Conservation (phyloP, 495 filamentous ascomycete genomes). For the Penicillium waksmanii region DNA sequence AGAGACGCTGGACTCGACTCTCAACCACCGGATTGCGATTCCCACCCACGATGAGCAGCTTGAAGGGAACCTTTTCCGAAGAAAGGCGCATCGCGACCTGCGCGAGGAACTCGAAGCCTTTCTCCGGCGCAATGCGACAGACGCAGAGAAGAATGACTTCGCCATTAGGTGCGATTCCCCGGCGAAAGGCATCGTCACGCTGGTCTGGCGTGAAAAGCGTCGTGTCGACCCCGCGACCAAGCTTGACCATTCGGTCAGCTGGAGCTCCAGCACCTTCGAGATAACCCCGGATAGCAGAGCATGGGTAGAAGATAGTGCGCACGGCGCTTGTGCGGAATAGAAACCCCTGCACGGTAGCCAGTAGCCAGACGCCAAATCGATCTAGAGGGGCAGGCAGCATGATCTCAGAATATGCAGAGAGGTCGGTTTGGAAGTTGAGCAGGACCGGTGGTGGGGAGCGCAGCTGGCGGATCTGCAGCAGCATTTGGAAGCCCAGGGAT, state of each 20-base stretch:
- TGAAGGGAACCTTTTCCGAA: conserved; percentile 57
- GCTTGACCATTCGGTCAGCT: conserved; percentile 50
- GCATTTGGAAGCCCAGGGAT: conserved; percentile 65
- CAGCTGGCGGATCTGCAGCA: conserved; percentile 60
- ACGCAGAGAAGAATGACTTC: conserved; percentile 64
- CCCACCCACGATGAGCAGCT: conserved; percentile 63
- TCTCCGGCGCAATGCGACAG: conserved; percentile 64
- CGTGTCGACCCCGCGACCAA: conserved; percentile 65
- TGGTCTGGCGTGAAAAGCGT: conserved; percentile 54
- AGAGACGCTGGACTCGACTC: conserved; percentile 54
- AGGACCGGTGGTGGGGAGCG: conserved; percentile 55
- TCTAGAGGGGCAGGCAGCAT: conserved; percentile 61
- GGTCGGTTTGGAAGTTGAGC: conserved; percentile 68
- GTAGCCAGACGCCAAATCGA: conserved; percentile 55
- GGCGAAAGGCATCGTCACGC: conserved; percentile 49
- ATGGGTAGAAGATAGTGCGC: conserved; percentile 65
- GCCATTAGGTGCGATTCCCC: conserved; percentile 54
- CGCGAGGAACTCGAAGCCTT: conserved; percentile 66
- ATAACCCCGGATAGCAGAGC: conserved; percentile 57
- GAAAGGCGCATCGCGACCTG: conserved; percentile 51
- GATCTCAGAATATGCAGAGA: conserved; percentile 64
- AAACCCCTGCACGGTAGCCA: conserved; percentile 59
- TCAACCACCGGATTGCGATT: conserved; percentile 63
- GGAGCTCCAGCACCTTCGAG: conserved; percentile 55
- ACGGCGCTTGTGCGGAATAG: conserved; percentile 60